Conservation (phyloP, 1,284 basidiomycete species). For the Trichosporon asahii region DNA sequence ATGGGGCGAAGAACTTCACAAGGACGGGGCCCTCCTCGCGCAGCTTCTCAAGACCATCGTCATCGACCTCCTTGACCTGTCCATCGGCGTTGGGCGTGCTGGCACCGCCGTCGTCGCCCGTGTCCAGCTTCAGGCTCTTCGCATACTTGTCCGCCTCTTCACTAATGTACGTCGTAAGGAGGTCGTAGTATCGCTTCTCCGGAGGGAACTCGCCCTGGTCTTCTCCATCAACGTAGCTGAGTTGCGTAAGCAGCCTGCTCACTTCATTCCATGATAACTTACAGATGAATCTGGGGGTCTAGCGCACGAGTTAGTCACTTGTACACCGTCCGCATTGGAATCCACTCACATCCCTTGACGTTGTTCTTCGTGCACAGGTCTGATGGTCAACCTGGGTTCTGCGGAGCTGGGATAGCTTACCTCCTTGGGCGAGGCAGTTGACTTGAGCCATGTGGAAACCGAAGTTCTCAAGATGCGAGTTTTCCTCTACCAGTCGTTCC, state of each 20-base stretch:
- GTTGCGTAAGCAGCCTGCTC: neutral
- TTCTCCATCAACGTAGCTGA: slow-evolving; percentile 60
- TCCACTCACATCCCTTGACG: slow-evolving; percentile 60
- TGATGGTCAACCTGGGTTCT: slow-evolving; percentile 44
- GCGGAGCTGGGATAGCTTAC: slow-evolving; percentile 54
- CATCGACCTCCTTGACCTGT: slow-evolving; percentile 60
- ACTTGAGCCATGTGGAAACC: slow-evolving; percentile 76
- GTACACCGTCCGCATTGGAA: no score
- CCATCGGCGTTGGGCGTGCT: slow-evolving; percentile 60
- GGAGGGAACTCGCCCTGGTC: slow-evolving; percentile 59
- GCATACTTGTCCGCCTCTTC: slow-evolving; percentile 49
- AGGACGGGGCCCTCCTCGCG: slow-evolving; percentile 66
- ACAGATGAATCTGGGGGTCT: slow-evolving; percentile 75
- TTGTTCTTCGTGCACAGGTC: slow-evolving; percentile 72
- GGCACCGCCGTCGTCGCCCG: slow-evolving; percentile 13
- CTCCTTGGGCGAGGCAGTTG: slow-evolving; percentile 77
- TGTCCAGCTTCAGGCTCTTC: slow-evolving; percentile 18
- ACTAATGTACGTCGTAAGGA: slow-evolving; percentile 58
- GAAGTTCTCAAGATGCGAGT: slow-evolving; percentile 58
- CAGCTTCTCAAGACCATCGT: slow-evolving; percentile 57
- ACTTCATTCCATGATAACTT: slow-evolving; percentile 34
- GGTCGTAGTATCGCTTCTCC: slow-evolving; percentile 57
- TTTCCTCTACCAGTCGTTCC: slow-evolving; percentile 63
- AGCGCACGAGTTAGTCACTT: slow-evolving; percentile 1
- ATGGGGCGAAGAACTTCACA: slow-evolving; percentile 87